phyloP scores from a whole-genome alignment of 306 rosid genomes.

The Vachellia collinsii region DNA sequence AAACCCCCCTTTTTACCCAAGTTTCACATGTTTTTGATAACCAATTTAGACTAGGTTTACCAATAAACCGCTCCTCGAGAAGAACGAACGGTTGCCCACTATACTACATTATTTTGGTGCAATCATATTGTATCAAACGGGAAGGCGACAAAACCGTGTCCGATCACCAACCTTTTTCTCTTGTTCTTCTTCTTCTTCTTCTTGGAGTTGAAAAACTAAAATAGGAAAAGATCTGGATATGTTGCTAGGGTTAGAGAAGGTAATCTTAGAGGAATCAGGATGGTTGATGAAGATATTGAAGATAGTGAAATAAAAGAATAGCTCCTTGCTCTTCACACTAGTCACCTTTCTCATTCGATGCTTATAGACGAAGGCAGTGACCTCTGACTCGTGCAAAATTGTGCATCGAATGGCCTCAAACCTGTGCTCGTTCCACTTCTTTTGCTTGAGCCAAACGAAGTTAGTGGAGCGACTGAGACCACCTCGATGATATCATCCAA shows the following conservation, averaged over 20 bases:
- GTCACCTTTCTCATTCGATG: slow-evolving; percentile 59
- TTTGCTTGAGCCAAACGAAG: slow-evolving; percentile 70
- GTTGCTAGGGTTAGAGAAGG: slow-evolving; percentile 56
- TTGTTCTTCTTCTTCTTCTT: slow-evolving; percentile 16
- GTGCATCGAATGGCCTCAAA: slow-evolving; percentile 53
- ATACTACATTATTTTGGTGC: too few relatives aligned
- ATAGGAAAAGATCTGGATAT: slow-evolving; percentile 61
- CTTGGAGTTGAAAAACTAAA: slow-evolving; percentile 54
- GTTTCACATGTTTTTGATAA: too few relatives aligned
- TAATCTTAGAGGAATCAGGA: slow-evolving; percentile 43
- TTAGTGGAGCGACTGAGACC: slow-evolving; percentile 59
- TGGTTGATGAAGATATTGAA: slow-evolving; percentile 53
- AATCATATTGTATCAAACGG: too few relatives aligned
- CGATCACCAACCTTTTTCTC: not conserved
- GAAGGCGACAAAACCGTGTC: too few relatives aligned
- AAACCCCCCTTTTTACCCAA: too few relatives aligned
- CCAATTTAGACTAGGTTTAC: too few relatives aligned
- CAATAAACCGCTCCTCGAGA: too few relatives aligned
- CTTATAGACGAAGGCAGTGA: slow-evolving; percentile 63
- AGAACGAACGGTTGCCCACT: too few relatives aligned
- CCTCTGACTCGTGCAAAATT: slow-evolving; percentile 55
- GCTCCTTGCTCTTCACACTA: slow-evolving; percentile 74
- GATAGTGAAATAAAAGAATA: slow-evolving; percentile 57
- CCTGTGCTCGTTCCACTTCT: slow-evolving; percentile 52
- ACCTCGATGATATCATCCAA: slow-evolving; percentile 56